A percentile compares a stretch with the other conserved stretches of the same genome.
phyloP scores from a whole-genome alignment of 2,329 filamentous ascomycete genomes.

The Penicillium nordicum region DNA sequence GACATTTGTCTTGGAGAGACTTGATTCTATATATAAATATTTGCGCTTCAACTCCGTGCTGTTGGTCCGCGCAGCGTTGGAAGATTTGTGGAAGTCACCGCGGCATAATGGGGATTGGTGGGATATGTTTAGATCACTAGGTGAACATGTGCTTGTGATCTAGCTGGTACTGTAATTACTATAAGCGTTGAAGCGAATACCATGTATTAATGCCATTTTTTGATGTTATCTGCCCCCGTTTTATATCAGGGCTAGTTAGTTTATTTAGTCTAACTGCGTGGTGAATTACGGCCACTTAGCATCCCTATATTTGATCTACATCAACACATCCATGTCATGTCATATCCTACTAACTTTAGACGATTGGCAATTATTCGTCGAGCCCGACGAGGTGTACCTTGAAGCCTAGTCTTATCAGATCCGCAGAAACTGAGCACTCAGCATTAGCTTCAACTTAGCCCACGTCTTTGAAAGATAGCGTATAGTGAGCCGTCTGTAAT shows the following conservation, averaged over 20 bases:
- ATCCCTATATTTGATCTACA: background rate
- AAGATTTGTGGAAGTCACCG: slow-evolving; percentile 8
- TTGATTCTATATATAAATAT: slow-evolving; percentile 6
- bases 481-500: background rate
- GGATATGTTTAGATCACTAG: slow-evolving; percentile 8
- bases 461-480: background rate
- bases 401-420: background rate
- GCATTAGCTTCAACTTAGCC: no score
- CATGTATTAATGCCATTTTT: no score
- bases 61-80: slow-evolving; percentile 5
- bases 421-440: background rate
- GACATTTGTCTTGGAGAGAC: background rate
- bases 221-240: background rate
- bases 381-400: background rate
- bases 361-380: background rate
- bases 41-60: slow-evolving; percentile 9
- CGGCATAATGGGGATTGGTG: slow-evolving; percentile 8
- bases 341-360: background rate
- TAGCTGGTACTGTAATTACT: background rate
- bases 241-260: background rate
- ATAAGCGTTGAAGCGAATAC: background rate
- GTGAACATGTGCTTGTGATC: slow-evolving; percentile 11
- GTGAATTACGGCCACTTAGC: background rate
- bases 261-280: background rate
- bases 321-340: background rate